Evolutionary conservation across 805 yeast species (phyloP), one percentile per base, ranked within the genome.

Genomic region (Candida berthetii): DNA sequence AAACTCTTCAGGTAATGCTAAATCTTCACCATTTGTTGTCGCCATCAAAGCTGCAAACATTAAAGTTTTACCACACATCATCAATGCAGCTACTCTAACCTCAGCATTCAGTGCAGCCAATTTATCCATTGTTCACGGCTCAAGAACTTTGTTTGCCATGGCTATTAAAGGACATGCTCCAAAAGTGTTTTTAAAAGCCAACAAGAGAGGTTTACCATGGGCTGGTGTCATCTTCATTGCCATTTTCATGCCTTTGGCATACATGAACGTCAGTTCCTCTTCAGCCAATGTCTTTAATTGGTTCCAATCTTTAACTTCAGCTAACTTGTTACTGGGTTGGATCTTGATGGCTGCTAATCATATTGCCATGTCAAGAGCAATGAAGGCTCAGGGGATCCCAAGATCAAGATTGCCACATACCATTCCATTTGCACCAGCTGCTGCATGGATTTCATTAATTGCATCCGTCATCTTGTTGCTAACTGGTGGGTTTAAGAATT

Each of bases 41-140:
- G 70, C 68, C 8, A 62, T 66, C 42, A 72, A 75, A 57, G 71
- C 71, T 48, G 83, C 82, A 2, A 46, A 53, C 31, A 63, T 67
- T 27, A 52, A 48, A 27, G 70, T 53, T 2, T 46, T 67, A 15
- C 68, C 66, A 16, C 58, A 56, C 42, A 53, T 63, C 29, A 58
- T 67, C 36, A 67, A 67, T 47, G 71, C 63, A 11, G 59, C 62
- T 24, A 65, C 66, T 20, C 49, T 65, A 36, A 58, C 68, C 1
- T 65, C 69, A 7, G 72, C 71, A 1, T 61, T 65, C 35, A 60
- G 66, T 13, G 68, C 68, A 24, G 66, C 60, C 14, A 64, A 65
- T 42, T 45, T 55, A 22, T 40, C 50, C 9, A 38, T 61, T 16
- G 52, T 59, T 25, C 50, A 51, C 29, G 55, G 60, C 9, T 58